These are phyloP conservation scores for Chimonanthus praecox DNA, from an alignment of 164 flowering plant genomes.

Conservation along the genomic window DNA sequence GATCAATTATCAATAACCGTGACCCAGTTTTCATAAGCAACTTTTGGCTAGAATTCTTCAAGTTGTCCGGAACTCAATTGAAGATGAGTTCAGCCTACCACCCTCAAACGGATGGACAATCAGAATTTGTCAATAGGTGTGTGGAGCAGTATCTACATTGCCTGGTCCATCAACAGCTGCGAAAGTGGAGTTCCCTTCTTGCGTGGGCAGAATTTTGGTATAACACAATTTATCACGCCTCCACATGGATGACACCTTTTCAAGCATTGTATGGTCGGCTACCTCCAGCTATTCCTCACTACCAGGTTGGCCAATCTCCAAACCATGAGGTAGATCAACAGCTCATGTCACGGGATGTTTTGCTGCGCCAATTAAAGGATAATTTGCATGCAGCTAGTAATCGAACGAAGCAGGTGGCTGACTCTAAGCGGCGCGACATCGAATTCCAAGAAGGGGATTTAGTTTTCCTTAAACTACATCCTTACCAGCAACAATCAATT, in stretches of 20 bases:
- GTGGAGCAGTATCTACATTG: background rate
- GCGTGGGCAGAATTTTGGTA: conserved; percentile 1
- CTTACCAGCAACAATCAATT: background rate
- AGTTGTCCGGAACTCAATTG: background rate
- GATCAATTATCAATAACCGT: background rate
- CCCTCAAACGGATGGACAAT: conserved; percentile 1
- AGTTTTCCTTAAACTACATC: conserved; percentile 5
- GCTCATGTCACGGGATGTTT: background rate
- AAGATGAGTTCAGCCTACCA: background rate
- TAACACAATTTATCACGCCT: background rate
- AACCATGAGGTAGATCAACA: background rate
- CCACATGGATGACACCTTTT: background rate
- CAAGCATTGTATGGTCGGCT: background rate
- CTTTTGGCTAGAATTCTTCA: background rate
- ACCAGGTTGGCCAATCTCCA: background rate
- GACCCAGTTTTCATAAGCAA: background rate
- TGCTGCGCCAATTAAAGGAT: background rate
- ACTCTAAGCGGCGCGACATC: background rate
- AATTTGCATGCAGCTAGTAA: background rate
- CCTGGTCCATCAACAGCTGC: background rate
- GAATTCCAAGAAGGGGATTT: background rate
- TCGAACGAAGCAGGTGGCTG: background rate
- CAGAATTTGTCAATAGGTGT: background rate
- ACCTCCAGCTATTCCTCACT: background rate
- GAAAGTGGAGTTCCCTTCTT: background rate